phyloP scores from a whole-genome alignment of 2,329 filamentous ascomycete species.

The Penicillium oxalicum region DNA sequence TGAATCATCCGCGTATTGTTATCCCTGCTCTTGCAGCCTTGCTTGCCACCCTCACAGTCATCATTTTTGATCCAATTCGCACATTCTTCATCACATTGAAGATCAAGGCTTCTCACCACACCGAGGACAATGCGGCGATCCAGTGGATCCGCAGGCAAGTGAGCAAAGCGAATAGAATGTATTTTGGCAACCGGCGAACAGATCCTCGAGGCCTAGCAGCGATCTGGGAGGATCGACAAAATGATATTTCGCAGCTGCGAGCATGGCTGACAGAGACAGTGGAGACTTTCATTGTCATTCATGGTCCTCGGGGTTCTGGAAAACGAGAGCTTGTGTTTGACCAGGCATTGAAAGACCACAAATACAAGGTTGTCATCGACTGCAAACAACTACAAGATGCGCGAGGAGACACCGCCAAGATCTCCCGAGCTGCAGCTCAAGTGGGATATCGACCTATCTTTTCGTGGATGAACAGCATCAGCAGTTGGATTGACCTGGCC shows the following conservation, averaged over 20 bases:
- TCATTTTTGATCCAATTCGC: slow-evolving; percentile 88
- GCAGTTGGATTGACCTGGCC: slow-evolving; percentile 84
- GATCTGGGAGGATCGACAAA: slow-evolving; percentile 81
- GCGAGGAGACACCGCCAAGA: slow-evolving; percentile 77
- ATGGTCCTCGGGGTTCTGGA: slow-evolving; percentile 84
- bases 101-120: slow-evolving; percentile 68
- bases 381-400: slow-evolving; percentile 92
- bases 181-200: slow-evolving; percentile 43
- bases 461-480: slow-evolving; percentile 92
- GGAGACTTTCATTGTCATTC: slow-evolving; percentile 89
- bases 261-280: slow-evolving; percentile 82
- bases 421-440: slow-evolving; percentile 69
- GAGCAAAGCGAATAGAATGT: slow-evolving; percentile 41
- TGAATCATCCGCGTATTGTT: slow-evolving; percentile 78
- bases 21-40: slow-evolving; percentile 77
- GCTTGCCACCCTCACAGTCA: slow-evolving; percentile 73
- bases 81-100: slow-evolving; percentile 89
- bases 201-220: slow-evolving; percentile 67
- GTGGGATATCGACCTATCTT: slow-evolving; percentile 93
- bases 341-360: slow-evolving; percentile 69
- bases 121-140: slow-evolving; percentile 67
- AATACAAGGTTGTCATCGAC: slow-evolving; percentile 77
- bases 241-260: slow-evolving; percentile 73
- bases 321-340: slow-evolving; percentile 84
- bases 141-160: slow-evolving; percentile 72